phyloP scores from a whole-genome alignment of 345 rosid species.

The Populus ilicifolia region DNA sequence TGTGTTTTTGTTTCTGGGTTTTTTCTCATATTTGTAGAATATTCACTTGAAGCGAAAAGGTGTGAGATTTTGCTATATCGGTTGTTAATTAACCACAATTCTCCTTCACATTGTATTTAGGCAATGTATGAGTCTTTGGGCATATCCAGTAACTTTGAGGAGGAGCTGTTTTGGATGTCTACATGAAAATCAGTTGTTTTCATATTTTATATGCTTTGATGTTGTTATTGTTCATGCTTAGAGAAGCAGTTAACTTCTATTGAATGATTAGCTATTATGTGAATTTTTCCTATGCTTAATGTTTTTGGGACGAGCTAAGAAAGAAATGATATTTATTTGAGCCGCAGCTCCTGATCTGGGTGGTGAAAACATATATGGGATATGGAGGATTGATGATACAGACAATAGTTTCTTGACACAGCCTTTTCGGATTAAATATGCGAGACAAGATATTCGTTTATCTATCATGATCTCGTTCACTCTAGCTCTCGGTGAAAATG shows the following conservation, averaged over 20 bases:
- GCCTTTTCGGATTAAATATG: slow-evolving; percentile 82
- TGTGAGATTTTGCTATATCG: neutral
- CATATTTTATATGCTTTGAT: neutral
- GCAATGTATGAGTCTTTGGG: neutral
- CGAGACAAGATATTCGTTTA: slow-evolving; percentile 83
- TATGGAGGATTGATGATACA: slow-evolving; percentile 79
- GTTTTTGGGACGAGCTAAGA: neutral
- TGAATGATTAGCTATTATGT: neutral
- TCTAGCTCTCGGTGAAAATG: slow-evolving; percentile 47
- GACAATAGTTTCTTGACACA: slow-evolving; percentile 86
- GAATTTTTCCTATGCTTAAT: neutral
- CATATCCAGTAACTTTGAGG: neutral
- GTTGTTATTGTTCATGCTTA: neutral
- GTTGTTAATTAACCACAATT: neutral
- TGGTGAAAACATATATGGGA: slow-evolving; percentile 51
- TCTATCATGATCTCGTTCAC: slow-evolving; percentile 73
- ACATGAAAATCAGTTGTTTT: neutral
- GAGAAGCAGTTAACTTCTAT: neutral
- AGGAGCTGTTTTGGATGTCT: neutral
- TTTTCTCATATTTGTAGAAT: neutral
- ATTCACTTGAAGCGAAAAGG: neutral
- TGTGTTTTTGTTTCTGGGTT: neutral
- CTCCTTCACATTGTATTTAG: neutral
- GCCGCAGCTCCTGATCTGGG: slow-evolving; percentile 60
- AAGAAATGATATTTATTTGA: slow-evolving; percentile 14